phyloP scores from a whole-genome alignment of 2,329 filamentous ascomycete genomes.

The Penicillium sp. region DNA sequence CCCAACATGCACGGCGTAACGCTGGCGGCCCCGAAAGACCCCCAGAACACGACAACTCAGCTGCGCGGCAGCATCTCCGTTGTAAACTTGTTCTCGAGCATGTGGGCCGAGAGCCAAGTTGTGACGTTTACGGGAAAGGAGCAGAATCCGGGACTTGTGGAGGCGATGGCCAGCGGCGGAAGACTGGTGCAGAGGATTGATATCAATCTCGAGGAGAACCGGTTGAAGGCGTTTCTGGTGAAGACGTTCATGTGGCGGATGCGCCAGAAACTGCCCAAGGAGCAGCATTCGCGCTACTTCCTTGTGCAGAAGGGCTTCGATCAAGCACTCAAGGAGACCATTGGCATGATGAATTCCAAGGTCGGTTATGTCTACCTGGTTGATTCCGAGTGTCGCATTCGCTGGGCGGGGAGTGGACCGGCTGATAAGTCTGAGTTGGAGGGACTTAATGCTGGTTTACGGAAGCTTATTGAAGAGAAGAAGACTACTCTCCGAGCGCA shows the following conservation, averaged over 20 bases:
- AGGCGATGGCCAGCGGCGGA: constrained; percentile 54
- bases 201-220: constrained; percentile 84
- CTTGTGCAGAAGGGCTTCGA: constrained; percentile 57
- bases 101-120: constrained; percentile 82
- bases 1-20: constrained; percentile 86
- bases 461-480: constrained; percentile 44
- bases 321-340: constrained; percentile 56
- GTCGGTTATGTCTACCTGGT: constrained; percentile 93
- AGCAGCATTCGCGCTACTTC: constrained; percentile 59
- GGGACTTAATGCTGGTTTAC: constrained; percentile 43
- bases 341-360: constrained; percentile 77
- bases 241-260: constrained; percentile 53
- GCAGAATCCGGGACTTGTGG: constrained; percentile 67
- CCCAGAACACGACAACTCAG: constrained; percentile 69
- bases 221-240: constrained; percentile 59
- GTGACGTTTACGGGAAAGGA: constrained; percentile 65
- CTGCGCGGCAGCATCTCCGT: constrained; percentile 73
- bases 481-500: constrained; percentile 25
- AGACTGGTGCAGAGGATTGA: constrained; percentile 71
- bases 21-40: constrained; percentile 57
- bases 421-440: constrained; percentile 43
- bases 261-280: constrained; percentile 46
- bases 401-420: constrained; percentile 79
- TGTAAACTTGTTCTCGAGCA: constrained; percentile 75
- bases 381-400: constrained; percentile 80